Percentiles rank a stretch among this genome's conserved stretches.
These are phyloP conservation scores for Trifolium fragiferum DNA, from an alignment of 306 rosid genomes.

Conservation along the genomic window DNA sequence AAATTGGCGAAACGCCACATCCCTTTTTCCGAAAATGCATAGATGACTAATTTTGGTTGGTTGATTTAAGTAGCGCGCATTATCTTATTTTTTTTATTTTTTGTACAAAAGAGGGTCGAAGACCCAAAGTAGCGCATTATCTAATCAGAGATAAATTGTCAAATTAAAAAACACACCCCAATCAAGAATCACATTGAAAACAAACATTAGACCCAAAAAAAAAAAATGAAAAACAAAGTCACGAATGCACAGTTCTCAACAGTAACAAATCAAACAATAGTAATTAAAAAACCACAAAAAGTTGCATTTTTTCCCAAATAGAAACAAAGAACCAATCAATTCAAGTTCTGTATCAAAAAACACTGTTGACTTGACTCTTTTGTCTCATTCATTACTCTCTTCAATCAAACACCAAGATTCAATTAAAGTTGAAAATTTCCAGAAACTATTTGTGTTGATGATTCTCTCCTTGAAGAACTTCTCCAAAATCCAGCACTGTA, in stretches of 20 bases:
- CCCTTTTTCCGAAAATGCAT: too few relatives aligned
- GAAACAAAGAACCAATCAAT: conserved; percentile 23
- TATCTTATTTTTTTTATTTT: too few relatives aligned
- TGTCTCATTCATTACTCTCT: neutral
- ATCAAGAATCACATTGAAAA: conserved; percentile 11
- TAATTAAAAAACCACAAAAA: conserved; percentile 4
- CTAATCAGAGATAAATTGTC: too few relatives aligned
- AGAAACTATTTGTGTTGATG: neutral
- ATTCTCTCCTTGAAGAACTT: conserved; percentile 76
- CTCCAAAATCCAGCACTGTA: conserved; percentile 86
- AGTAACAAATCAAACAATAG: conserved; percentile 12
- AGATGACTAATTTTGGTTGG: too few relatives aligned
- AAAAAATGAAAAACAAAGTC: neutral
- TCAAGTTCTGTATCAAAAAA: neutral
- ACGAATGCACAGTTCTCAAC: conserved; percentile 17
- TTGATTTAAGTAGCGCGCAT: too few relatives aligned
- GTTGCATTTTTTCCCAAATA: neutral
- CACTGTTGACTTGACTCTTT: conserved; percentile 25
- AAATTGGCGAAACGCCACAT: too few relatives aligned
- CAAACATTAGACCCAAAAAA: neutral
- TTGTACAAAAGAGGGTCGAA: too few relatives aligned
- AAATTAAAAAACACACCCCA: neutral
- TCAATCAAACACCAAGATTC: neutral
- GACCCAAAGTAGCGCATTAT: too few relatives aligned
- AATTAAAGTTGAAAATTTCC: neutral